Evolutionary conservation across 257 asterid species (phyloP).

Genomic region (Capsicum pubescens): DNA sequence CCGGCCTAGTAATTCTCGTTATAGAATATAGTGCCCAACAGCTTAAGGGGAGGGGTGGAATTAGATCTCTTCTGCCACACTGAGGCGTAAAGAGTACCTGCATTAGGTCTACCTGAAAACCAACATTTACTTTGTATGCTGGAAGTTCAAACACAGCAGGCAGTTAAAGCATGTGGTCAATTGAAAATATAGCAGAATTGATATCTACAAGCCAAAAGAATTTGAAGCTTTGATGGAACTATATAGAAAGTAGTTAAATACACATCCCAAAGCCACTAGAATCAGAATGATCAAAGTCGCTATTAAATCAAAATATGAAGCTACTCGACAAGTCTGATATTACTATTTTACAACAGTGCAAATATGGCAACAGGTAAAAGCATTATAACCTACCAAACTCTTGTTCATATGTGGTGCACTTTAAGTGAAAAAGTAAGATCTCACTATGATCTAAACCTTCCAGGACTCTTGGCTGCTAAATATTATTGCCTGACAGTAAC

Average conservation of each 20-base stretch:
- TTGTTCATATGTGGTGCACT: constrained; percentile 12
- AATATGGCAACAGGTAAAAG: not conserved
- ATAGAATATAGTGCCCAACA: too few relatives aligned
- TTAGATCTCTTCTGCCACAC: not conserved
- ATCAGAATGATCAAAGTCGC: not conserved
- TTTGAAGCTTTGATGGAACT: not conserved
- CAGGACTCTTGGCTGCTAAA: not conserved
- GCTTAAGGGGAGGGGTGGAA: not conserved
- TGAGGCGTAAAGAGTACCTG: not conserved
- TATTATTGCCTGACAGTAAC: constrained; percentile 49
- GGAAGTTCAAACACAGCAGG: not conserved
- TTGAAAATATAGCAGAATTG: not conserved
- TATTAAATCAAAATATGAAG: not conserved
- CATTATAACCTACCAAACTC: not conserved
- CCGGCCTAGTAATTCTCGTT: too few relatives aligned
- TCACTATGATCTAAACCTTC: not conserved
- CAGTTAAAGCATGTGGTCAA: not conserved
- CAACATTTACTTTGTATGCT: not conserved
- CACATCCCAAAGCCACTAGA: not conserved
- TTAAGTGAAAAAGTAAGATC: not conserved
- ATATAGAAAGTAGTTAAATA: not conserved
- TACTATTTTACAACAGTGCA: constrained; percentile 1
- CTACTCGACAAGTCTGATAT: not conserved
- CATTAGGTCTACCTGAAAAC: not conserved
- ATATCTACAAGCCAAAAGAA: not conserved